These are phyloP conservation scores for Cryphonectria naterciae DNA, from an alignment of 2,329 filamentous ascomycete species.

Conservation along the genomic window DNA sequence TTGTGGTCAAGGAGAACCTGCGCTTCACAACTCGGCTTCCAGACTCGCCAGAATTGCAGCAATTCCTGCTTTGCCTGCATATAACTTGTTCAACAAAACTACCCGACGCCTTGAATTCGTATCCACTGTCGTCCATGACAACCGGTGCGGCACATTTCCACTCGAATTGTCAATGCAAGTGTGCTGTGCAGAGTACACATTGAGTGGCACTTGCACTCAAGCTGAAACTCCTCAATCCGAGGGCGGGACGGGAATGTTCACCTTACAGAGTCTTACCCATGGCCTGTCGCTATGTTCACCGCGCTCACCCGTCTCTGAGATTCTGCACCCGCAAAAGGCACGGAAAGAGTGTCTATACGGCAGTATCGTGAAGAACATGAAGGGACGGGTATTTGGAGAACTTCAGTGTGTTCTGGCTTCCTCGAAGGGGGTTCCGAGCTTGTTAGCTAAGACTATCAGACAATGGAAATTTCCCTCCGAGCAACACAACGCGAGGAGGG, in stretches of 20 bases:
- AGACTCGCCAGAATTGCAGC: not conserved
- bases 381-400: too few species aligned
- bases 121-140: not conserved
- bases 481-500: not conserved
- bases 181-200: not conserved
- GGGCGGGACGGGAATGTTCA: not conserved
- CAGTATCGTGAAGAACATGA: not conserved
- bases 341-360: not conserved
- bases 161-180: not conserved
- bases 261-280: not conserved
- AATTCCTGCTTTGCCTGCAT: not conserved
- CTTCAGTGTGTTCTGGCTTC: not conserved
- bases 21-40: not conserved
- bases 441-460: not conserved
- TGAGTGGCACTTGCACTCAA: not conserved
- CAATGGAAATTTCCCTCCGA: not conserved
- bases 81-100: not conserved
- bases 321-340: not conserved
- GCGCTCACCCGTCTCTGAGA: not conserved
- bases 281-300: not conserved
- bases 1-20: not conserved
- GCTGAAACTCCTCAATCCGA: not conserved
- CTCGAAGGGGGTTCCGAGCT: not conserved
- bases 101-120: not conserved
- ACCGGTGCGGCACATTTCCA: too few species aligned